Evolutionary conservation across 306 rosid genomes (phyloP), one percentile per base, ranked within the genome.

Genomic region (Erythrophleum fordii): DNA sequence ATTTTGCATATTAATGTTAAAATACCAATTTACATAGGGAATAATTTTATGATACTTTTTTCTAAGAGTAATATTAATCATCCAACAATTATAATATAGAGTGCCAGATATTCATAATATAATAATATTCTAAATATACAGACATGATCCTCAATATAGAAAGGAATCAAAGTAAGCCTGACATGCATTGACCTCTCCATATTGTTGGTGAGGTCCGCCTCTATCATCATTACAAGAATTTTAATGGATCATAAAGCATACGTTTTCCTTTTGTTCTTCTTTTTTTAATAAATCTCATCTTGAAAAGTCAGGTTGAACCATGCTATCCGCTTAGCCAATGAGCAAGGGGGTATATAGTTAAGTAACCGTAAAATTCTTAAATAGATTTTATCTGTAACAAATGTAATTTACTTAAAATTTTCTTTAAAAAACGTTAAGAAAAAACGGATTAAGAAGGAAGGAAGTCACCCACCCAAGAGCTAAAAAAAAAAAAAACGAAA

Each of bases 261-360:
- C 53, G 46, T 53, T 48, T 22, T 48, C 14, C 14, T 49, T 49
- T 67, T 9, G 0, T 22, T 20, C 39, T 6, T 37, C 9, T 16
- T 11, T 1, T 35, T 20, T 29, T 13, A 61, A 61, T n/a, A 37
- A 17, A 35, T 11, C 48, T 69, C n/a, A 34, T 39, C 41, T 13
- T n/a, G 35, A 71, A 82, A 77, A 51, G 79, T 77, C 69, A 70
- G 79, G 34, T 8, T 11, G 16, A 53, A 16, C 79, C 46, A 72
- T 39, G 53, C 75, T 75, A 62, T 44, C 58, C 53, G 66, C 53
- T 44, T 53, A 64, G 55, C 78, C 84, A 75, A 39, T 39, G 42
- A 61, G 1, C 17, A 5, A 2, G 11, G 22, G 41, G 3, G 68
- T 13, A 14, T n/a, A 29, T 61, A 2, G 68, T 61, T 28, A 28